Conservation (phyloP, 352 stramenopile genomes). For the Thalassiosira delicatula region DNA sequence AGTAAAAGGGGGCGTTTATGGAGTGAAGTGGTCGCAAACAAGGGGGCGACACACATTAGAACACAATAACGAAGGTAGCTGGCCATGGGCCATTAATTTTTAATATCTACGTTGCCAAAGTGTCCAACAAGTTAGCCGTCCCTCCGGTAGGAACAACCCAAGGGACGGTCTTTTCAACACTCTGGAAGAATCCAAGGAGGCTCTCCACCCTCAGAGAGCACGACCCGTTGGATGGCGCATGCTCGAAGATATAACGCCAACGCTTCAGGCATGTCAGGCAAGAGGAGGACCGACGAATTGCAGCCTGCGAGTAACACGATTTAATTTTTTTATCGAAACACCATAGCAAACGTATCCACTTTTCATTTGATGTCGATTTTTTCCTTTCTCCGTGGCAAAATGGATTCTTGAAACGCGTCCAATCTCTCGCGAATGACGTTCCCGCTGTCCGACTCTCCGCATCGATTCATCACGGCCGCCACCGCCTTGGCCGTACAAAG, state of each 20-base stretch:
- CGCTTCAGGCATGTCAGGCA: no score
- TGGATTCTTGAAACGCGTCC: constrained; percentile 32
- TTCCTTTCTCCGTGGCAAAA: no score
- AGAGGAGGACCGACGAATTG: no score
- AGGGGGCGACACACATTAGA: neutral
- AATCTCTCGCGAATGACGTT: constrained; percentile 21
- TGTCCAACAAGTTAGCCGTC: neutral
- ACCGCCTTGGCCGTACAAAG: constrained; percentile 42
- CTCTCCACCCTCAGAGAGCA: no score
- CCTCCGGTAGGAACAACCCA: neutral
- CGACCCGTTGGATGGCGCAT: no score
- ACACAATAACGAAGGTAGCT: neutral
- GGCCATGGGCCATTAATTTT: neutral
- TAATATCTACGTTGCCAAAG: neutral
- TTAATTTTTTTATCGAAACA: no score
- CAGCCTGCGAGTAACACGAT: no score
- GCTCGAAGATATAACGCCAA: no score
- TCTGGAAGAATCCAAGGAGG: no score
- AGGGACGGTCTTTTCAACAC: neutral
- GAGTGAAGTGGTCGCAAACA: neutral
- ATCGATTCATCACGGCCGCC: constrained; percentile 26
- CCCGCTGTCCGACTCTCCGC: neutral
- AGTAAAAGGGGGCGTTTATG: no score
- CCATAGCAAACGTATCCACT: no score
- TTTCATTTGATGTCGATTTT: no score